These are phyloP conservation scores for Xanthoconium purpureum DNA, from an alignment of 768 basidiomycete species.

Conservation along the genomic window DNA sequence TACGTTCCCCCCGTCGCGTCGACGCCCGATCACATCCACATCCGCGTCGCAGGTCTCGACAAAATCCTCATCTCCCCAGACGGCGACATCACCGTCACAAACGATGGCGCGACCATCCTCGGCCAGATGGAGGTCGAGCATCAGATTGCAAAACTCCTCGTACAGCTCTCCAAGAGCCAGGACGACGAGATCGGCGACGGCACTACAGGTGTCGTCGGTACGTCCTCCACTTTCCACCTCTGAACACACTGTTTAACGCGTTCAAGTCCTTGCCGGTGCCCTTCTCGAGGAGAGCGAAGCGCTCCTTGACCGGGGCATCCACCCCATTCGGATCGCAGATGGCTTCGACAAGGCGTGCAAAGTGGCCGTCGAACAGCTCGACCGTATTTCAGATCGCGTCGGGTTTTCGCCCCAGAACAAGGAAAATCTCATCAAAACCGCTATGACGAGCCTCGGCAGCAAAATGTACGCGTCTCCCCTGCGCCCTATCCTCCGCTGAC, in stretches of 20 bases:
- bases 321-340: slow-evolving; percentile 98
- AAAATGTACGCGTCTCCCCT: slow-evolving; percentile 72
- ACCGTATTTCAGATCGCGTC: slow-evolving; percentile 87
- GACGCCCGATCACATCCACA: slow-evolving; percentile 12
- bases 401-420: slow-evolving; percentile 81
- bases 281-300: slow-evolving; percentile 91
- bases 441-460: slow-evolving; percentile 94
- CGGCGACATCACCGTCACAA: slow-evolving; percentile 98
- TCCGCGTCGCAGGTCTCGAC: slow-evolving; percentile 67
- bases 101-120: slow-evolving; percentile 97
- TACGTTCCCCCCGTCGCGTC: slow-evolving; percentile 32
- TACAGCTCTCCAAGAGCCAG: slow-evolving; percentile 95
- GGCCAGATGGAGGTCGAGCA: slow-evolving; percentile 99
- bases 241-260: slow-evolving; percentile 1
- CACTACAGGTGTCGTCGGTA: slow-evolving; percentile 98
- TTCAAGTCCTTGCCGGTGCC: slow-evolving; percentile 91
- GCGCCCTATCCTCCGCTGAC: slow-evolving; percentile 1
- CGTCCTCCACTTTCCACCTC: slow-evolving; percentile 34
- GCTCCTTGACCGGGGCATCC: slow-evolving; percentile 98
- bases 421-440: slow-evolving; percentile 86
- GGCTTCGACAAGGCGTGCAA: slow-evolving; percentile 94
- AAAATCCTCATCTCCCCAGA: slow-evolving; percentile 95
- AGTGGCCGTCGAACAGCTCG: slow-evolving; percentile 87
- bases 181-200: slow-evolving; percentile 99
- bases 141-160: slow-evolving; percentile 96